Percentiles rank a stretch among this genome's conserved stretches.
phyloP scores from a whole-genome alignment of 2,329 filamentous ascomycete genomes.

The Trichoderma sp. region DNA sequence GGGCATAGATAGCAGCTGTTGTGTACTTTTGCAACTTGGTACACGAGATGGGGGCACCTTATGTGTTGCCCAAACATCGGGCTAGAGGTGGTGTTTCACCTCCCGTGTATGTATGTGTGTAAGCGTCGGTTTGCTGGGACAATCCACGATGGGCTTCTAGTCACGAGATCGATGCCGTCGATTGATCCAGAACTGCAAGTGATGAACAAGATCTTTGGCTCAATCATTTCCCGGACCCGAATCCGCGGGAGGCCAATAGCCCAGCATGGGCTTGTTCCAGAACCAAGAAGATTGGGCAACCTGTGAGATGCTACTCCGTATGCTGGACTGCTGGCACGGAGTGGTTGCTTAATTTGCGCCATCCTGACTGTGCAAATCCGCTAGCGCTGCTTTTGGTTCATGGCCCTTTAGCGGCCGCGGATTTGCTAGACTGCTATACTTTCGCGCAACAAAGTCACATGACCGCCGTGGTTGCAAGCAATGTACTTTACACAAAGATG shows the following conservation, averaged over 20 bases:
- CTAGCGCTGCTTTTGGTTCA: neutral
- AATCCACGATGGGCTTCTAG: neutral
- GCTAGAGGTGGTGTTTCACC: neutral
- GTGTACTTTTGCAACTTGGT: neutral
- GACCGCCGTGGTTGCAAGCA: neutral
- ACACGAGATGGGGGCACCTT: neutral
- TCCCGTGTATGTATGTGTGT: neutral
- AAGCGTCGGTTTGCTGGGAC: neutral
- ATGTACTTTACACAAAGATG: neutral
- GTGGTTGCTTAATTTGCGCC: neutral
- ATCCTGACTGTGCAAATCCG: neutral
- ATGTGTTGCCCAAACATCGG: neutral
- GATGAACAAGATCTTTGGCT: neutral
- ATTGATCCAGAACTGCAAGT: constrained; percentile 1
- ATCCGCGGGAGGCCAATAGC: neutral
- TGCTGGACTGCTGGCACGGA: neutral
- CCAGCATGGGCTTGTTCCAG: neutral
- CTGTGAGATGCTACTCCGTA: neutral
- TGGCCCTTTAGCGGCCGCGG: neutral
- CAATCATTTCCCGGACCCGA: neutral
- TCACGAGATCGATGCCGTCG: neutral
- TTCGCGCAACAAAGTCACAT: neutral
- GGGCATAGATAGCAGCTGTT: neutral
- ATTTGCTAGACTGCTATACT: neutral
- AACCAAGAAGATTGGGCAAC: neutral